Conservation (phyloP, 768 basidiomycete genomes). For the Cubamyces sp. region DNA sequence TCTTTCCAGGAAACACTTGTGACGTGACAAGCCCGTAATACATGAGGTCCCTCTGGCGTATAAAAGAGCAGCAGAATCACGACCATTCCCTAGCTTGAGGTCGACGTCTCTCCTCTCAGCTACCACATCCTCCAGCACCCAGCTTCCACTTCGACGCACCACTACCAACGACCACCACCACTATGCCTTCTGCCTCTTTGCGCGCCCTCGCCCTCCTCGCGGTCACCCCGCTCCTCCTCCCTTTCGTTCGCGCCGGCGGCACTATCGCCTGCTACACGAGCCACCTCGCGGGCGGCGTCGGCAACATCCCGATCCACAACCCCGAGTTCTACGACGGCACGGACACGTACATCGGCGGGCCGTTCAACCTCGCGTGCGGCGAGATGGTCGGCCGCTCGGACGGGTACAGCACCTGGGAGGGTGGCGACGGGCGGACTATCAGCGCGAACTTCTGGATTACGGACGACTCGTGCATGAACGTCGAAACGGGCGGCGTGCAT, state of each 20-base stretch:
- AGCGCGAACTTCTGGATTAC: slow-evolving; percentile 11
- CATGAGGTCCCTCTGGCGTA: no score
- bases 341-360: slow-evolving; percentile 9
- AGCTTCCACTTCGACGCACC: no score
- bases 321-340: slow-evolving; percentile 36
- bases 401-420: slow-evolving; percentile 5
- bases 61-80: no score
- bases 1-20: no score
- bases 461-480: slow-evolving; percentile 12
- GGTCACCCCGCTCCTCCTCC: slow-evolving; percentile 79
- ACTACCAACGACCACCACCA: no score
- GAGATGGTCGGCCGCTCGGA: slow-evolving; percentile 14
- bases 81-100: no score
- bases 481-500: slow-evolving; percentile 2
- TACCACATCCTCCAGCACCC: no score
- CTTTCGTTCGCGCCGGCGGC: slow-evolving; percentile 54
- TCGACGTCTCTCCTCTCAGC: no score
- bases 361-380: slow-evolving; percentile 4
- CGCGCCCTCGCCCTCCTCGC: slow-evolving; percentile 86
- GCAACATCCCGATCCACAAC: slow-evolving; percentile 41
- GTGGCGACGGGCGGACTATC: slow-evolving; percentile 1
- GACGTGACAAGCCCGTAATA: no score
- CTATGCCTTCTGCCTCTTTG: neutral
- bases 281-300: slow-evolving; percentile 4
- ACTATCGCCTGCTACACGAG: slow-evolving; percentile 49